Evolutionary conservation across 768 basidiomycete species (phyloP), one percentile per base, ranked within the genome.

Genomic region (Phlegmacium glaucopus): DNA sequence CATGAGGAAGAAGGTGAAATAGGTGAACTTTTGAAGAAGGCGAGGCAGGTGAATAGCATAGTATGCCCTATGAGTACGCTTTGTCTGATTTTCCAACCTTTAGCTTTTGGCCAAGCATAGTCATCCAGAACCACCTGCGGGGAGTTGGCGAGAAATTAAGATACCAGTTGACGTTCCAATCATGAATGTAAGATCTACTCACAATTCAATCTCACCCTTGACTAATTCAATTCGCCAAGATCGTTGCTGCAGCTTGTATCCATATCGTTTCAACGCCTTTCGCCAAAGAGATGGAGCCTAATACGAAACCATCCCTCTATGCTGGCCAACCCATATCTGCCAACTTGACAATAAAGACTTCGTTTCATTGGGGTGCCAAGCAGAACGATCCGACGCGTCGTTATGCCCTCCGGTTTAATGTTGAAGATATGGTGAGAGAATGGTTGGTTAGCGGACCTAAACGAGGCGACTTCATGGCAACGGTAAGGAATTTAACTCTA

Each of bases 401-500:
- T 45, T 86, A 83, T 60, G 58, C 66, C 34, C 74, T 94, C 66
- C 77, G 84, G 30, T 97, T 87, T 59, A 90, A 94, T 53, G 74
- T 96, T 12, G 83, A 89, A 48, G 90, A 92, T 54, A 76, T 82
- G 64, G 76, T 83, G 13, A 82, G 81, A 41, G 87, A 90, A 54
- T 97, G 94, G 94, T 72, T 96, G 3, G 80, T 97, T 8, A 88
- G 90, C 50, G 94, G 94, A 8, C 76, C 77, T 35, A 95, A 94
- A 67, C 81, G 87, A 44, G 94, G 93, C 1, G 87, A 88, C 55
- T 94, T 90, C 57, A 45, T 75, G 13, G 89, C 87, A 3, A 74
- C 71, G 67, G 94, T 90, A 58, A 44, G 82, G 6, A 5, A 22
- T 3, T 5, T 22, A 22, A 22, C 22, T 22, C n/a, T n/a, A n/a